Evolutionary conservation across 2,329 filamentous ascomycete genomes (phyloP).

Genomic region (Byssoonygena ceratinophila): DNA sequence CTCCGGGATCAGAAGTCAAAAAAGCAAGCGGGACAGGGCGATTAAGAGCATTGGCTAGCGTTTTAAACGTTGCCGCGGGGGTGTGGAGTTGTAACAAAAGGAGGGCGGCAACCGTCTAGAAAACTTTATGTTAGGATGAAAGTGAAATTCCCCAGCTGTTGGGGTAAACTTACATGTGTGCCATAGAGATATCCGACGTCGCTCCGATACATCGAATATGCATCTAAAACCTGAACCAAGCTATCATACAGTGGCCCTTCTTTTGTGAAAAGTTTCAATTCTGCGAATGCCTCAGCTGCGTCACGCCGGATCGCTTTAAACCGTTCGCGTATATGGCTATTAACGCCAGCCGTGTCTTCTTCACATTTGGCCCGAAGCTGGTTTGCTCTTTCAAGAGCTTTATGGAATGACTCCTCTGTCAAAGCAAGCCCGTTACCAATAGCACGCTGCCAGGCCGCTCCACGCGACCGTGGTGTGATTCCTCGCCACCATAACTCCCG

Average conservation of each 20-base stretch:
- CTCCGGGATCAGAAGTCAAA: conserved; percentile 47
- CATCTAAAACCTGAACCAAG: conserved; percentile 49
- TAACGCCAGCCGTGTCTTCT: conserved; percentile 33
- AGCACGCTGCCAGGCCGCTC: conserved; percentile 49
- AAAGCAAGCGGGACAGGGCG: conserved; percentile 52
- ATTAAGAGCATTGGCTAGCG: conserved; percentile 52
- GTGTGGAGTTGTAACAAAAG: conserved; percentile 47
- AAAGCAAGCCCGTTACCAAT: conserved; percentile 53
- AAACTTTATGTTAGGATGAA: conserved; percentile 6
- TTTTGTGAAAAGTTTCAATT: conserved; percentile 48
- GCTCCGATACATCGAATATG: conserved; percentile 53
- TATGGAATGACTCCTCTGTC: conserved; percentile 45
- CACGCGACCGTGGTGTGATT: conserved; percentile 46
- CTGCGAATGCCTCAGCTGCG: conserved; percentile 46
- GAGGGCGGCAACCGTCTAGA: conserved; percentile 45
- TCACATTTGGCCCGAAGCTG: conserved; percentile 37
- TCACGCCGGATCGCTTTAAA: conserved; percentile 46
- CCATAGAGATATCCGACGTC: conserved; percentile 52
- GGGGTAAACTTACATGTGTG: conserved; percentile 42
- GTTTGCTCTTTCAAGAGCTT: conserved; percentile 47
- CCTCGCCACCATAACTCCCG: conserved; percentile 57
- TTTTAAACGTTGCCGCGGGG: conserved; percentile 46
- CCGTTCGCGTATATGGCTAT: conserved; percentile 40
- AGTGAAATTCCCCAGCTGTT: too few relatives aligned
- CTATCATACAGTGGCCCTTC: conserved; percentile 46